A percentile compares a stretch with the other conserved stretches of the same genome.
Evolutionary conservation across 495 filamentous ascomycete genomes (phyloP).

Genomic region (Xylaria bambusicola): DNA sequence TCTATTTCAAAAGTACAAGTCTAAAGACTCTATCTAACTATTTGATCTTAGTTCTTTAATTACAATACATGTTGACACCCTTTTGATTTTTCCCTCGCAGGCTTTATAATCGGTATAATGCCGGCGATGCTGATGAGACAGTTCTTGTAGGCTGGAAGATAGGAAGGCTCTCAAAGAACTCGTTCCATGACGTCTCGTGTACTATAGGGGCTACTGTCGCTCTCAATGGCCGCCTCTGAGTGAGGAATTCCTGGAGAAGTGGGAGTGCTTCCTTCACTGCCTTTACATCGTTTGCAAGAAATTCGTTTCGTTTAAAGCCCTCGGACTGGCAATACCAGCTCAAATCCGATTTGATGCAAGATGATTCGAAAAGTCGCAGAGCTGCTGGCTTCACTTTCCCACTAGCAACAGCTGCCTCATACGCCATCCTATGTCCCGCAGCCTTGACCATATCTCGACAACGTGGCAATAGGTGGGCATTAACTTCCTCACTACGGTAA

Average conservation of each 20-base stretch:
- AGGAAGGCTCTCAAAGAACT: slow-evolving; percentile 16
- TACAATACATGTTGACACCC: neutral
- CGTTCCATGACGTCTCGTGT: slow-evolving; percentile 13
- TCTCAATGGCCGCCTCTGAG: neutral
- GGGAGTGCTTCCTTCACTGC: neutral
- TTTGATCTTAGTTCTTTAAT: neutral
- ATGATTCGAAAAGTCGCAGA: slow-evolving; percentile 35
- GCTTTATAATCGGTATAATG: neutral
- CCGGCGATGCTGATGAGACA: neutral
- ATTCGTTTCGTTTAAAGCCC: slow-evolving; percentile 6
- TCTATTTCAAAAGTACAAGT: too few species aligned
- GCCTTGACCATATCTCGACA: slow-evolving; percentile 34
- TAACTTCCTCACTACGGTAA: slow-evolving; percentile 33
- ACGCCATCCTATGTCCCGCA: slow-evolving; percentile 41
- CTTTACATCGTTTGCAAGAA: neutral
- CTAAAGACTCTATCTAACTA: too few species aligned
- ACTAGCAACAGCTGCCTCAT: slow-evolving; percentile 32
- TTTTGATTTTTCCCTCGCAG: too few species aligned
- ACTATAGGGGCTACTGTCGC: slow-evolving; percentile 6
- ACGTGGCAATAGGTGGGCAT: slow-evolving; percentile 35
- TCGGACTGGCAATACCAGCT: slow-evolving; percentile 34
- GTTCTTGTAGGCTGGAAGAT: neutral
- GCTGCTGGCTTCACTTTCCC: slow-evolving; percentile 28
- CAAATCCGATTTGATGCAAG: slow-evolving; percentile 31
- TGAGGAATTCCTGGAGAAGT: slow-evolving; percentile 7